Conservation (phyloP, 371 early-diverging fungal genomes). For the Paraphysoderma sedebokerense region DNA sequence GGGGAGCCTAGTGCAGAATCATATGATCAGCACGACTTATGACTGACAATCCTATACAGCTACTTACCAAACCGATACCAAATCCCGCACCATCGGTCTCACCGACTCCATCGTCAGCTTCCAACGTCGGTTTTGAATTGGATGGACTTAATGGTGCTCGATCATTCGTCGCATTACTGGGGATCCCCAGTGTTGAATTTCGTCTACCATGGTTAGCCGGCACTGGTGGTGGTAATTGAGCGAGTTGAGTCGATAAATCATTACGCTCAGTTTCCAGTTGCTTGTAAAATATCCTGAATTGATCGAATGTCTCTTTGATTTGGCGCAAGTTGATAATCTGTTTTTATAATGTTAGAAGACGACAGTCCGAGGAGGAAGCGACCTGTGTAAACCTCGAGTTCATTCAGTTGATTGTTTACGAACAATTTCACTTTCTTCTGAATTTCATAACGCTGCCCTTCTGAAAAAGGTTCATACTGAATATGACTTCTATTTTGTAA, state of each 20-base stretch:
- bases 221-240: too few relatives aligned
- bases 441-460: slow-evolving; percentile 20
- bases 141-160: slow-evolving; percentile 1
- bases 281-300: slow-evolving; percentile 20
- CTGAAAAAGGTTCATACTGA: slow-evolving; percentile 29
- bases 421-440: slow-evolving; percentile 16
- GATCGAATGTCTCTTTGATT: slow-evolving; percentile 19
- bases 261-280: slow-evolving; percentile 16
- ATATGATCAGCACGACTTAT: slow-evolving; percentile 1
- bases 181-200: too few relatives aligned
- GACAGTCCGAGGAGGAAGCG: not conserved
- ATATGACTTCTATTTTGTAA: slow-evolving; percentile 22
- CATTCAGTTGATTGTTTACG: slow-evolving; percentile 21
- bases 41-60: not conserved
- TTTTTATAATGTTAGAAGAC: slow-evolving; percentile 1
- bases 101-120: slow-evolving; percentile 28
- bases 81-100: slow-evolving; percentile 28
- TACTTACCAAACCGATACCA: slow-evolving; percentile 24
- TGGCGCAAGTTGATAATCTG: slow-evolving; percentile 28
- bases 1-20: too few relatives aligned
- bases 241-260: too few relatives aligned
- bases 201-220: too few relatives aligned
- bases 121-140: slow-evolving; percentile 5
- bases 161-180: not conserved
- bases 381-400: slow-evolving; percentile 15